Conservation (phyloP, 441 rosid species). For the Jatropha multifida region DNA sequence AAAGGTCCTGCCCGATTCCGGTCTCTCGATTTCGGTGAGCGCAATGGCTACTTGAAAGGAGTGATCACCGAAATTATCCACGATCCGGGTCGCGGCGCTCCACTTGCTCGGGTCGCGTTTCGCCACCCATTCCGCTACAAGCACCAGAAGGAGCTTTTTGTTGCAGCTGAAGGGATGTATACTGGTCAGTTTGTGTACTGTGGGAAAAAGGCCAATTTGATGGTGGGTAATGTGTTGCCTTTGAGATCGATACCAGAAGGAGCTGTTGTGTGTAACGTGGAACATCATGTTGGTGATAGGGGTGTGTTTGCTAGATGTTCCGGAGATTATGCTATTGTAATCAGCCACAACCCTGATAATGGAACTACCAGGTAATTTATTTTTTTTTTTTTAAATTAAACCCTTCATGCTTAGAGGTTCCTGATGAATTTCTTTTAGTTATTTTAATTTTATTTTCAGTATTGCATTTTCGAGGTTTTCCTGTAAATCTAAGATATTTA, state of each 20-base stretch:
- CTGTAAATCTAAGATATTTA: too few relatives aligned
- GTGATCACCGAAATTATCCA: not conserved
- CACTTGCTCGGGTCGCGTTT: not conserved
- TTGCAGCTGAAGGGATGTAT: not conserved
- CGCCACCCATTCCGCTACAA: not conserved
- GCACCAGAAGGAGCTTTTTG: not conserved
- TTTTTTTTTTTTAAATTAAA: not conserved
- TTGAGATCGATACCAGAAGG: constrained; percentile 54
- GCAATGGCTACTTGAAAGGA: not conserved
- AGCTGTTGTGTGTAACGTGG: constrained; percentile 72
- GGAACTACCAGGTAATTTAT: constrained; percentile 66
- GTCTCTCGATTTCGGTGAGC: not conserved
- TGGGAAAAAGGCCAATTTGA: not conserved
- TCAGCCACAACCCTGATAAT: constrained; percentile 73
- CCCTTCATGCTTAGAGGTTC: too few relatives aligned
- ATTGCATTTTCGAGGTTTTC: too few relatives aligned
- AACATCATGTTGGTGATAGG: constrained; percentile 79
- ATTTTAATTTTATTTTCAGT: too few relatives aligned
- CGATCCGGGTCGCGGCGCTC: not conserved
- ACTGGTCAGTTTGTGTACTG: not conserved
- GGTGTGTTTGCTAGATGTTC: constrained; percentile 68
- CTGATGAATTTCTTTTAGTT: too few relatives aligned
- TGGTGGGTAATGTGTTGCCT: too few relatives aligned
- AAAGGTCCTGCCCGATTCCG: not conserved
- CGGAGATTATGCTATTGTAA: constrained; percentile 73